phyloP scores from a whole-genome alignment of 2,329 filamentous ascomycete species.

The Lachnellula cervina region DNA sequence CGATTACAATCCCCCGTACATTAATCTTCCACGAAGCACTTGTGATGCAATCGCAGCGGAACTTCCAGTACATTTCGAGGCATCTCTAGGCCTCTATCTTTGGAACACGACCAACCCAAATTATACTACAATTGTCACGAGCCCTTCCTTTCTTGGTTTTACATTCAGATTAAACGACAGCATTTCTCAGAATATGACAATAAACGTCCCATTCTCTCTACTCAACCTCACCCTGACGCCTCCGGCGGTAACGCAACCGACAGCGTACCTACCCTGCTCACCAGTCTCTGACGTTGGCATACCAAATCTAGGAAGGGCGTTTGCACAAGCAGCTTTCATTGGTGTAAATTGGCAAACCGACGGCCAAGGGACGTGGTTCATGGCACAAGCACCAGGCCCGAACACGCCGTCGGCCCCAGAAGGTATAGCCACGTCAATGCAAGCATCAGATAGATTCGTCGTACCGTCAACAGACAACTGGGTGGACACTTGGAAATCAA shows the following conservation, averaged over 20 bases:
- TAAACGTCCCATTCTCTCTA: conserved; percentile 10
- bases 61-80: conserved; percentile 27
- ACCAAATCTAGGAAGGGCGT: conserved; percentile 30
- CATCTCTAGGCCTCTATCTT: conserved; percentile 26
- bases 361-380: conserved; percentile 11
- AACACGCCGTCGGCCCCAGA: too few relatives aligned
- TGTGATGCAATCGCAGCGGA: conserved; percentile 26
- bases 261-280: not conserved
- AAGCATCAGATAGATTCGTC: too few relatives aligned
- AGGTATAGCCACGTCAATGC: too few relatives aligned
- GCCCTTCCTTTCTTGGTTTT: conserved; percentile 32
- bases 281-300: conserved; percentile 7
- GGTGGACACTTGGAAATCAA: too few relatives aligned
- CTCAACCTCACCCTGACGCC: conserved; percentile 6
- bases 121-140: conserved; percentile 29
- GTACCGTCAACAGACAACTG: too few relatives aligned
- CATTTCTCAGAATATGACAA: conserved; percentile 26
- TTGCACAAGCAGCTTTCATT: conserved; percentile 34
- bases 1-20: conserved; percentile 25
- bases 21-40: conserved; percentile 31
- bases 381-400: conserved; percentile 30
- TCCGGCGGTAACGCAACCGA: conserved; percentile 1
- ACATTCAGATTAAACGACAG: conserved; percentile 20
- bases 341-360: conserved; percentile 23
- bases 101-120: conserved; percentile 25